Evolutionary conservation across 306 rosid species (phyloP).

Genomic region (Pyrus betulifolia): DNA sequence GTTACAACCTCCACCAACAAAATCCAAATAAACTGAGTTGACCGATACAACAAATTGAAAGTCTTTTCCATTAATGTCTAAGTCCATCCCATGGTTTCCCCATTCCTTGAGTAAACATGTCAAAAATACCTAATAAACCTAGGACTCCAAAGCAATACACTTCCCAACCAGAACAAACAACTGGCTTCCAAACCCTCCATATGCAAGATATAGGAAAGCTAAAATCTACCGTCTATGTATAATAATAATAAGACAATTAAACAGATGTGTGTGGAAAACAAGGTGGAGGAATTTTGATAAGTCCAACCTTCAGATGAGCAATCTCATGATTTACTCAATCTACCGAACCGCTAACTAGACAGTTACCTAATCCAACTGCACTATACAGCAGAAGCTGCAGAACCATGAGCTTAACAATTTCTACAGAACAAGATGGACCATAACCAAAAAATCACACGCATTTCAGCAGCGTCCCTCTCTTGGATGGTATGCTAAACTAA

Average conservation of each 20-base stretch:
- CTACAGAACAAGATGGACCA: not conserved
- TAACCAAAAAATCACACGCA: not conserved
- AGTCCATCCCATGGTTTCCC: not conserved
- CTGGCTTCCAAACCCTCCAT: not conserved
- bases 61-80: not conserved
- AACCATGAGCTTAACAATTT: not conserved
- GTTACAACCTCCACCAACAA: not conserved
- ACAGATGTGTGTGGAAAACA: not conserved
- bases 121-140: not conserved
- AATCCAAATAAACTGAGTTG: not conserved
- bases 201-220: not conserved
- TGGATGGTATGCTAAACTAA: not conserved
- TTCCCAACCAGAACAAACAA: not conserved
- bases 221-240: not conserved
- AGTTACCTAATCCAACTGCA: not conserved
- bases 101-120: not conserved
- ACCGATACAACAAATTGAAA: not conserved
- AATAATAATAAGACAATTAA: not conserved
- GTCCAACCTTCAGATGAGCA: not conserved
- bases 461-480: not conserved
- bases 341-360: not conserved
- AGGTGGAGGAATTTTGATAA: not conserved
- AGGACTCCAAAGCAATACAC: not conserved
- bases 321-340: not conserved
- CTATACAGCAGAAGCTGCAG: not conserved